A percentile compares a stretch with the other conserved stretches of the same genome.
Evolutionary conservation across 108 stramenopile species (phyloP).

Genomic region (Nitzschia inconspicua): DNA sequence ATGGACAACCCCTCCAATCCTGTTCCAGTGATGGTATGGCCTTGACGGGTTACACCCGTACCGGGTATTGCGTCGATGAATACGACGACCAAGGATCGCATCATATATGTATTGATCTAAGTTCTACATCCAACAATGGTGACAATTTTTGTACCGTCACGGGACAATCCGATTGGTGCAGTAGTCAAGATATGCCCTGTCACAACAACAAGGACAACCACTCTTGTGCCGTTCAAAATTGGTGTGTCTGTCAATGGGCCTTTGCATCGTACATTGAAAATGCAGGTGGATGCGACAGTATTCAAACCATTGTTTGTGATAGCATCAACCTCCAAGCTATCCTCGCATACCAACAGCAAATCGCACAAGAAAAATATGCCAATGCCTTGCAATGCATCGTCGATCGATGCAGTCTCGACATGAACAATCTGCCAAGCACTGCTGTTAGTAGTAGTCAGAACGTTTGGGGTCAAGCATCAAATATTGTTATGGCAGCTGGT

Average conservation of each 20-base stretch:
- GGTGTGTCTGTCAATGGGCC: slow-evolving; percentile 74
- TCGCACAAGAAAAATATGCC: slow-evolving; percentile 3
- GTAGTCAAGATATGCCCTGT: slow-evolving; percentile 38
- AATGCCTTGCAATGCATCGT: slow-evolving; percentile 25
- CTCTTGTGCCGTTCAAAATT: slow-evolving; percentile 35
- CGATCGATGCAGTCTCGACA: slow-evolving; percentile 4
- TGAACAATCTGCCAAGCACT: background rate
- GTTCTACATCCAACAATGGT: slow-evolving; percentile 10
- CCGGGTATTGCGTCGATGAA: slow-evolving; percentile 43
- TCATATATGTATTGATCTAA: slow-evolving; percentile 57
- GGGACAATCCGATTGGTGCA: slow-evolving; percentile 61
- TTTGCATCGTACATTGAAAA: slow-evolving; percentile 55
- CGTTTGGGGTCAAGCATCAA: no score
- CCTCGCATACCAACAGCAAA: slow-evolving; percentile 31
- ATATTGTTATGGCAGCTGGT: no score
- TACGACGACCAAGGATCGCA: slow-evolving; percentile 49
- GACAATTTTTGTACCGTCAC: slow-evolving; percentile 58
- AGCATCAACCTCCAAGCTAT: slow-evolving; percentile 51
- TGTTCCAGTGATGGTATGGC: slow-evolving; percentile 49
- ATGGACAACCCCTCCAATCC: slow-evolving; percentile 33
- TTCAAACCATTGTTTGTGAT: slow-evolving; percentile 57
- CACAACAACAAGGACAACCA: slow-evolving; percentile 21
- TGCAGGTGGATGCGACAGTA: slow-evolving; percentile 62
- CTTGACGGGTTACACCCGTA: slow-evolving; percentile 49
- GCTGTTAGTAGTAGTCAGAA: no score